Evolutionary conservation across 1,284 basidiomycete species (phyloP).

Genomic region (Ceratobasidium sp.): DNA sequence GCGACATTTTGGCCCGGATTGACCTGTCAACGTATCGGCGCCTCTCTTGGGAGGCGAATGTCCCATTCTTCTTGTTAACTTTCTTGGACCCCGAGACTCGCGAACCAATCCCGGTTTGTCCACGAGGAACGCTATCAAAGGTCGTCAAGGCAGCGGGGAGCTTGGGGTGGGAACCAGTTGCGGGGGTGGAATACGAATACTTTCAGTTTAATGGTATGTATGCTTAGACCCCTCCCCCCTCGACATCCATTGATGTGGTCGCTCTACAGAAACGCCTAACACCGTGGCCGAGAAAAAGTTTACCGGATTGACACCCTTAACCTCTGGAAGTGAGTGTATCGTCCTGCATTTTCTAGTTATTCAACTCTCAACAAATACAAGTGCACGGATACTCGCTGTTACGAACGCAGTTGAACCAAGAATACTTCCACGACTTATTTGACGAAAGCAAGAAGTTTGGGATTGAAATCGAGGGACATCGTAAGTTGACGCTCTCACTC

Average conservation of each 20-base stretch:
- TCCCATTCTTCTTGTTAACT: constrained; percentile 91
- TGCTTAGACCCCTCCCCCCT: too few species aligned
- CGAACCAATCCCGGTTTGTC: constrained; percentile 80
- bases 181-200: constrained; percentile 95
- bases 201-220: constrained; percentile 87
- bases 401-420: constrained; percentile 84
- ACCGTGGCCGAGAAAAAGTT: constrained; percentile 81
- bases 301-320: constrained; percentile 75
- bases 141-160: constrained; percentile 60
- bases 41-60: constrained; percentile 90
- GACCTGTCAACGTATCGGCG: constrained; percentile 86
- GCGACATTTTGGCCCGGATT: constrained; percentile 83
- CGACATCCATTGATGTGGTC: background rate
- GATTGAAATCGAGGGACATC: constrained; percentile 89
- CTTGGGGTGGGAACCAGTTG: constrained; percentile 67
- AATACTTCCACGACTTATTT: constrained; percentile 90
- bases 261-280: constrained; percentile 72
- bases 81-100: constrained; percentile 86
- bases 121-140: constrained; percentile 77
- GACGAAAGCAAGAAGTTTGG: constrained; percentile 77
- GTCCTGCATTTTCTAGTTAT: background rate
- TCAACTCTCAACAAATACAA: constrained; percentile 46
- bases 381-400: constrained; percentile 95
- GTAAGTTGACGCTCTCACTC: constrained; percentile 57
- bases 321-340: constrained; percentile 79